Evolutionary conservation across 148 eudicot genomes (phyloP).

Genomic region (Diospyros kaki): DNA sequence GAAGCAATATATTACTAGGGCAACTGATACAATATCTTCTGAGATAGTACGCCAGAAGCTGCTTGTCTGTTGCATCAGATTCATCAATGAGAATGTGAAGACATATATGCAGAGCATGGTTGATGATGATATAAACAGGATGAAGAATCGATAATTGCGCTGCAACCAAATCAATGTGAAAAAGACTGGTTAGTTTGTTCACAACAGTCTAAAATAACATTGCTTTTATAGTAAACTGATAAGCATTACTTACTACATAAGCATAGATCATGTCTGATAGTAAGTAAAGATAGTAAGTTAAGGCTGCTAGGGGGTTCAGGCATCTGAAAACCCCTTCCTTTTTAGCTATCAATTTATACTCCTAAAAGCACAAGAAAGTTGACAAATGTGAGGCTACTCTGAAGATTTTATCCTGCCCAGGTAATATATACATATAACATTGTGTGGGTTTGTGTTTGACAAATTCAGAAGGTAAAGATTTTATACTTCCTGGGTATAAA

Average conservation of each 20-base stretch:
- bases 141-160: slow-evolving; percentile 80
- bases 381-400: slow-evolving; percentile 10
- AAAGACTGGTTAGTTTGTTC: slow-evolving; percentile 12
- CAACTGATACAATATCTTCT: slow-evolving; percentile 48
- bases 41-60: slow-evolving; percentile 39
- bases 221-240: background rate
- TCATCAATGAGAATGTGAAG: slow-evolving; percentile 52
- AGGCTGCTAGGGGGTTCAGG: no score
- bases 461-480: no score
- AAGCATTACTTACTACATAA: background rate
- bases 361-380: background rate
- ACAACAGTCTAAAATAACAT: background rate
- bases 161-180: slow-evolving; percentile 33
- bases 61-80: slow-evolving; percentile 29
- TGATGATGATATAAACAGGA: slow-evolving; percentile 67
- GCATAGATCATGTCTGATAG: background rate
- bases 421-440: no score
- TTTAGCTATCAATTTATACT: background rate
- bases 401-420: background rate
- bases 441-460: no score
- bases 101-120: slow-evolving; percentile 69
- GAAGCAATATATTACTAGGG: slow-evolving; percentile 66
- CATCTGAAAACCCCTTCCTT: no score
- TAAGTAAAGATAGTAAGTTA: background rate
- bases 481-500: no score